Conservation (phyloP, 2,329 filamentous ascomycete species). For the Pseudogymnoascus sp. region DNA sequence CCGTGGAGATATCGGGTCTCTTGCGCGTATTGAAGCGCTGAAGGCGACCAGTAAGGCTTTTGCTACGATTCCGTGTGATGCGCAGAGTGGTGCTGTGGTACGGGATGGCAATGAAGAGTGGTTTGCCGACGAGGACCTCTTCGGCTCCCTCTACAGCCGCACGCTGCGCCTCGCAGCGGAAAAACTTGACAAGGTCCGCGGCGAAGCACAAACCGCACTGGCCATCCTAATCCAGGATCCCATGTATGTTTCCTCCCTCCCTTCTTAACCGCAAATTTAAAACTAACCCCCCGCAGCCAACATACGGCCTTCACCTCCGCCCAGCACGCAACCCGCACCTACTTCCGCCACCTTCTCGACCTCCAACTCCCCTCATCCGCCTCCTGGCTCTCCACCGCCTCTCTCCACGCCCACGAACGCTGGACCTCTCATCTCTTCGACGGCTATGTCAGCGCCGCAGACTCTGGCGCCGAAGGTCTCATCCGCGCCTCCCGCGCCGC, state of each 20-base stretch:
- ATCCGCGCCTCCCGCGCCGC: conserved; percentile 60
- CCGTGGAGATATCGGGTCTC: conserved; percentile 80
- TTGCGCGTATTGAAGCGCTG: conserved; percentile 73
- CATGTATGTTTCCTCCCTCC: background rate
- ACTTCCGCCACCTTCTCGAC: background rate
- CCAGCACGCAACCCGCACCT: background rate
- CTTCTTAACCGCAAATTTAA: background rate
- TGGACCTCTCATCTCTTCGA: conserved; percentile 40
- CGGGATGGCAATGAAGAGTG: conserved; percentile 9
- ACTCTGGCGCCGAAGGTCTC: conserved; percentile 68
- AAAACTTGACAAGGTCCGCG: conserved; percentile 80
- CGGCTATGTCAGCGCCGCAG: conserved; percentile 64
- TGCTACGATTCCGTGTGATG: conserved; percentile 11
- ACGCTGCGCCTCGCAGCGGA: conserved; percentile 67
- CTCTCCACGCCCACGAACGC: background rate
- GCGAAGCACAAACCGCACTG: conserved; percentile 51
- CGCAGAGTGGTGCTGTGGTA: conserved; percentile 22
- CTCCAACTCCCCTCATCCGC: background rate
- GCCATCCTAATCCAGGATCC: conserved; percentile 18
- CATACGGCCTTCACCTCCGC: background rate
- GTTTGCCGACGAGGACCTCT: conserved; percentile 8
- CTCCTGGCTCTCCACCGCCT: background rate
- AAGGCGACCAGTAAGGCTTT: conserved; percentile 47
- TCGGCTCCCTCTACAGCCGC: conserved; percentile 15
- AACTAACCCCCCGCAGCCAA: conserved; percentile 25